These are phyloP conservation scores for Digitaria exilis DNA, from an alignment of 202 grass and related monocot species.

Conservation along the genomic window DNA sequence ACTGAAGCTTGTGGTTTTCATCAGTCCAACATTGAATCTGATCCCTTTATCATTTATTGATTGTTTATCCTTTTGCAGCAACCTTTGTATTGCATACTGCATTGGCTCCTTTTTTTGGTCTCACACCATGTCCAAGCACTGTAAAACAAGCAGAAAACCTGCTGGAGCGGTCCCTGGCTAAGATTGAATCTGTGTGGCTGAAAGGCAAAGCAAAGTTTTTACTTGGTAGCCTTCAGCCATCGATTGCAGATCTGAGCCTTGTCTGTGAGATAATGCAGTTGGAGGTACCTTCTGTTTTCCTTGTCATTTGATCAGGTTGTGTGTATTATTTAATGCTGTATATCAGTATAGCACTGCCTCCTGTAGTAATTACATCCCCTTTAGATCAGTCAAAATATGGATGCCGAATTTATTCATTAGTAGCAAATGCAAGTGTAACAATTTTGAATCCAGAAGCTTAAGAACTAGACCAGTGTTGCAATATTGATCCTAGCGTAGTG, in stretches of 20 bases:
- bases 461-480: not conserved
- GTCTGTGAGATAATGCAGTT: constrained; percentile 92
- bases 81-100: constrained; percentile 50
- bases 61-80: constrained; percentile 47
- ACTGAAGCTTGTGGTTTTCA: not conserved
- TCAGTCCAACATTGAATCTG: not conserved
- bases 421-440: not conserved
- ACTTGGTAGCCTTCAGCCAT: constrained; percentile 61
- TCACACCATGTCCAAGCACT: constrained; percentile 49
- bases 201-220: constrained; percentile 77
- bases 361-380: not conserved
- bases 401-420: not conserved
- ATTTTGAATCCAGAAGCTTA: not conserved
- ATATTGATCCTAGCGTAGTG: not conserved
- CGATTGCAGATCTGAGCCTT: constrained; percentile 85
- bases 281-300: constrained; percentile 53
- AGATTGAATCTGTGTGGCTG: constrained; percentile 70
- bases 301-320: not conserved
- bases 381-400: not conserved
- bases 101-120: constrained; percentile 68
- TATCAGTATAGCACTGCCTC: too few relatives aligned
- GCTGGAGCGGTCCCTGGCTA: constrained; percentile 52
- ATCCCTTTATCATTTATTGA: not conserved
- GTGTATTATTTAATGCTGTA: too few relatives aligned
- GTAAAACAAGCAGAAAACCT: constrained; percentile 68